phyloP scores from a whole-genome alignment of 805 yeast genomes.

The Candida peoriensis region DNA sequence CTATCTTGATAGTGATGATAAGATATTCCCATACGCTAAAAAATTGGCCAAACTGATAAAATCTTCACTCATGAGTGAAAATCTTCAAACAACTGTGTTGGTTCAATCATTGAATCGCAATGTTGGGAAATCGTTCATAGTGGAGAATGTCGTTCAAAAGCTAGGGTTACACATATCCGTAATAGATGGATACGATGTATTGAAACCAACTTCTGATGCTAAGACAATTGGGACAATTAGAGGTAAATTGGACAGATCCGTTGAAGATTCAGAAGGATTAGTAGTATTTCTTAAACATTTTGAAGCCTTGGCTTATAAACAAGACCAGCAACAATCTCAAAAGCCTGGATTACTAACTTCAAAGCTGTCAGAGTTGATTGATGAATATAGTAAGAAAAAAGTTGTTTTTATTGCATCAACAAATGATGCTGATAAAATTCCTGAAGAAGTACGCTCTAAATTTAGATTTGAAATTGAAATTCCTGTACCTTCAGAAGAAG shows the following conservation, averaged over 20 bases:
- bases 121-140: constrained; percentile 71
- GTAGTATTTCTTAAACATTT: constrained; percentile 65
- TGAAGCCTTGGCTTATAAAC: constrained; percentile 65
- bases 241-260: constrained; percentile 68
- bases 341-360: constrained; percentile 29
- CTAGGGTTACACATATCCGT: constrained; percentile 64
- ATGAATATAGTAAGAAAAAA: constrained; percentile 44
- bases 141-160: constrained; percentile 47
- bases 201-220: constrained; percentile 65
- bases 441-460: constrained; percentile 58
- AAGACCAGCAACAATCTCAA: constrained; percentile 56
- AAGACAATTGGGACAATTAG: constrained; percentile 74
- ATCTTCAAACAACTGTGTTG: constrained; percentile 56
- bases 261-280: constrained; percentile 39
- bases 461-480: constrained; percentile 75
- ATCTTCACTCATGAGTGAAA: constrained; percentile 39
- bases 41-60: constrained; percentile 48
- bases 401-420: constrained; percentile 59
- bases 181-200: constrained; percentile 63
- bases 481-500: constrained; percentile 73
- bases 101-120: constrained; percentile 67
- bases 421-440: constrained; percentile 62
- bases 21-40: constrained; percentile 42
- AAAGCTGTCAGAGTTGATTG: constrained; percentile 52
- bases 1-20: constrained; percentile 23